Evolutionary conservation across 2,329 filamentous ascomycete species (phyloP).

Genomic region (Lachnellula hyalina): DNA sequence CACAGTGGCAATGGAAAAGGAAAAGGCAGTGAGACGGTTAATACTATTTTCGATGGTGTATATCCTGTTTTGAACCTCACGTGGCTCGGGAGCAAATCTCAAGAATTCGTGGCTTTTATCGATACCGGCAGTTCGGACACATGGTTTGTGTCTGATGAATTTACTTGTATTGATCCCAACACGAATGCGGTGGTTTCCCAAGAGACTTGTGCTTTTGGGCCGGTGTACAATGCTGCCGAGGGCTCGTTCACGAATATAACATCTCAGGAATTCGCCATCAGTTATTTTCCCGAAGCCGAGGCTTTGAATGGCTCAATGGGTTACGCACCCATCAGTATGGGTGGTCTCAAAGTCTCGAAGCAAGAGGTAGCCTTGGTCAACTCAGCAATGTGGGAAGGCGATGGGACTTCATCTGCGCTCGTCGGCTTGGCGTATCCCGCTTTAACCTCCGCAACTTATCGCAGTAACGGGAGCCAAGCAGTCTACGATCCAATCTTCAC

Average conservation of each 20-base stretch:
- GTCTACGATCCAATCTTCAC: constrained; percentile 46
- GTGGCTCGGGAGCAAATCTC: not conserved
- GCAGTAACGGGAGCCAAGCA: not conserved
- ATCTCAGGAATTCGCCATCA: constrained; percentile 38
- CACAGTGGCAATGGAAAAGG: not conserved
- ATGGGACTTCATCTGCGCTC: constrained; percentile 42
- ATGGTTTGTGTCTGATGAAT: constrained; percentile 36
- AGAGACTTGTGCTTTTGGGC: constrained; percentile 14
- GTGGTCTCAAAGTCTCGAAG: not conserved
- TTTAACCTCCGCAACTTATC: constrained; percentile 21
- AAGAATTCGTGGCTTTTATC: not conserved
- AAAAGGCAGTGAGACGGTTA: not conserved
- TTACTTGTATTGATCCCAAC: constrained; percentile 31
- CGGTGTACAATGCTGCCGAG: constrained; percentile 9
- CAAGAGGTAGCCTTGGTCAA: constrained; percentile 45
- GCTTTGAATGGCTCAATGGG: constrained; percentile 41
- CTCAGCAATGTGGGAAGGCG: constrained; percentile 38
- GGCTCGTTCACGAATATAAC: constrained; percentile 35
- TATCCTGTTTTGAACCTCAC: not conserved
- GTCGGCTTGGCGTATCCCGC: constrained; percentile 47
- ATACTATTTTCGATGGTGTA: not conserved
- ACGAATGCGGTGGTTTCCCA: not conserved
- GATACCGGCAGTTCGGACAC: constrained; percentile 12
- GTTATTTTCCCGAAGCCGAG: constrained; percentile 29
- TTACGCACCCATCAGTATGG: constrained; percentile 18